Base-by-base conservation (phyloP, 257 asterid species). In the Mentha longifolia region DNA sequence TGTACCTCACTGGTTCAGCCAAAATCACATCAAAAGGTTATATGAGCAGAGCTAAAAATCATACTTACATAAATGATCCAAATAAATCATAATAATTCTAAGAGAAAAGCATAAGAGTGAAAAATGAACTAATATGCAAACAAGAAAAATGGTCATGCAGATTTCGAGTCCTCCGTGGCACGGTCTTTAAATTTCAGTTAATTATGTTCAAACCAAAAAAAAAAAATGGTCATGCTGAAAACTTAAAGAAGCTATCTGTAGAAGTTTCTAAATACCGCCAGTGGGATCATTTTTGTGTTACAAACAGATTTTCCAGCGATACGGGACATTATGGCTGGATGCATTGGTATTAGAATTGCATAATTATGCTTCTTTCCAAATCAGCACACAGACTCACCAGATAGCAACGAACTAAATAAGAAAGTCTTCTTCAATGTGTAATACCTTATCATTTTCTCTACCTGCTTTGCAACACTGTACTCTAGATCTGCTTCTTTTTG, bases 361-460 rank as follows among this genome's bases (percentile, higher is more conserved):
- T 54, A 37, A 67, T 31, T 68, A 14, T 42, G 39, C 52, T 70
- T 57, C 70, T 49, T 28, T 54, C 63, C 15, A 67, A 22, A 65
- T 39, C 30, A 33, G 59, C 30, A 7, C 35, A 14, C 16, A 58
- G 58, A 16, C 20, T 30, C 7, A 41, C 41, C 35, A 69, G 17
- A 61, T 58, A 76, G n/a, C 49, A 57, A 47, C 39, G 10, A 68
- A 65, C 50, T 30, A 47, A 63, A 79, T 17, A 16, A 37, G 58
- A 61, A 74, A 54, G 35, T 54, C 47, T 17, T 47, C 65, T 57
- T 67, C 71, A 50, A 70, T 55, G 54, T 68, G 67, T 55, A 77
- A 65, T 95, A 95, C 99, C 98, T 95, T 84, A 95, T 85, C 99
- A 95, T 95, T 89, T 89, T 92, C 89, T 95, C 99, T 68, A 95